A percentile compares a stretch with the other conserved stretches of the same genome.
Evolutionary conservation across 2,329 filamentous ascomycete genomes (phyloP).

Genomic region (Colletotrichum gigasporum): DNA sequence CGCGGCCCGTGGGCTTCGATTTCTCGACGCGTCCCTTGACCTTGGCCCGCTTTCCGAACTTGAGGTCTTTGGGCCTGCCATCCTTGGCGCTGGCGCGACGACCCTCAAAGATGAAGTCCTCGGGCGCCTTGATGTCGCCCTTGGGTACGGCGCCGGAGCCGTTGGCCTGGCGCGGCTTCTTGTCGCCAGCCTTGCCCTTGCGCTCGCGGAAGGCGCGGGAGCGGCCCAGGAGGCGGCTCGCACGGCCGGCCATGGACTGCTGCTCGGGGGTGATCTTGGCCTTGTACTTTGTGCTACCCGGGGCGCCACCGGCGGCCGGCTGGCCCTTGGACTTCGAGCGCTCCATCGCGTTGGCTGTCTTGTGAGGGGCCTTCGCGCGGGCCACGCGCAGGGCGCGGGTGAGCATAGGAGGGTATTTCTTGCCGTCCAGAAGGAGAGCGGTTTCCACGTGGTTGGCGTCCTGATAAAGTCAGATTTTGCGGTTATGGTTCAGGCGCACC

Average conservation of each 20-base stretch:
- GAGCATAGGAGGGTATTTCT: constrained; percentile 95
- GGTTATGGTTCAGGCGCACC: background rate
- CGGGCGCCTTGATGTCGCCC: constrained; percentile 63
- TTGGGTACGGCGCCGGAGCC: constrained; percentile 34
- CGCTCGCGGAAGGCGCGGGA: constrained; percentile 64
- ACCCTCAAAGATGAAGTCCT: constrained; percentile 83
- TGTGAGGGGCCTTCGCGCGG: constrained; percentile 80
- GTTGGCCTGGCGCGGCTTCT: constrained; percentile 34
- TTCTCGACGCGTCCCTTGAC: constrained; percentile 50
- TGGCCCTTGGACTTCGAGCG: constrained; percentile 50
- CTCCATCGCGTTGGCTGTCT: constrained; percentile 64
- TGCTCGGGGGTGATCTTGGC: constrained; percentile 77
- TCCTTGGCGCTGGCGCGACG: constrained; percentile 75
- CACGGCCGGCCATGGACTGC: constrained; percentile 77
- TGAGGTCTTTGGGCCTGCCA: constrained; percentile 70
- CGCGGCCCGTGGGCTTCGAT: constrained; percentile 48
- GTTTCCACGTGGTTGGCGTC: constrained; percentile 89
- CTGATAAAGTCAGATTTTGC: constrained; percentile 44
- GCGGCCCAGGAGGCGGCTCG: constrained; percentile 77
- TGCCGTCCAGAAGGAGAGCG: constrained; percentile 87
- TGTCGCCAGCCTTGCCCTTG: constrained; percentile 36
- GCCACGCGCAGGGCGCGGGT: constrained; percentile 87
- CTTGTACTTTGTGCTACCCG: constrained; percentile 64
- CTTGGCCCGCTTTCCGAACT: constrained; percentile 66
- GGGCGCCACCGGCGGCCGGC: constrained; percentile 30